These are phyloP conservation scores for Scheffersomyces illinoinensis DNA, from an alignment of 1,139 yeast species.

Conservation along the genomic window DNA sequence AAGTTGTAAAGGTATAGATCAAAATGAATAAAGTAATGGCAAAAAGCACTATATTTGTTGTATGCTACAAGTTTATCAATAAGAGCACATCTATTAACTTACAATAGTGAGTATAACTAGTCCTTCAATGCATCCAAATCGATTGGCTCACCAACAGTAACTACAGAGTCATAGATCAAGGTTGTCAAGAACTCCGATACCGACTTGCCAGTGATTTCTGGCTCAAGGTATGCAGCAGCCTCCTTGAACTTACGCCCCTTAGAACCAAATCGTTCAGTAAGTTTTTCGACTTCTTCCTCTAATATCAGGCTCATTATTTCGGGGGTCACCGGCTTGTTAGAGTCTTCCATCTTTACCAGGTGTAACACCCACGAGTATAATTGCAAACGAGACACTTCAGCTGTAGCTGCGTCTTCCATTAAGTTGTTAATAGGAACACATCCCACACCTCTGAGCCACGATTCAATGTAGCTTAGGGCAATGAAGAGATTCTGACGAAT, in stretches of 20 bases:
- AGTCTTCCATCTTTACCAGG: constrained; percentile 13
- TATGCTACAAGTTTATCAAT: background rate
- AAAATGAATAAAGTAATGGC: background rate
- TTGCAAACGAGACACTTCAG: constrained; percentile 20
- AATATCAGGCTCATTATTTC: constrained; percentile 10
- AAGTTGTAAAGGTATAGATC: constrained; percentile 16
- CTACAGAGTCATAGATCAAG: constrained; percentile 59
- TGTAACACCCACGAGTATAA: constrained; percentile 19
- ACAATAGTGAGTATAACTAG: background rate
- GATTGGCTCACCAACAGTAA: constrained; percentile 12
- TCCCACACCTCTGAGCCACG: constrained; percentile 19
- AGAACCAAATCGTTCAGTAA: constrained; percentile 3
- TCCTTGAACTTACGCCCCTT: constrained; percentile 13
- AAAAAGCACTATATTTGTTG: background rate
- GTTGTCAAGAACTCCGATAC: constrained; percentile 20
- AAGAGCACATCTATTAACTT: background rate
- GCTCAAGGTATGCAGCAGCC: constrained; percentile 17
- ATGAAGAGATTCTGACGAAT: constrained; percentile 17
- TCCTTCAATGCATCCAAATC: constrained; percentile 11
- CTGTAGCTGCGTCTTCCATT: constrained; percentile 23
- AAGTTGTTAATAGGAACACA: constrained; percentile 20
- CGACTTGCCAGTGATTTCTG: constrained; percentile 18
- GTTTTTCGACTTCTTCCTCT: constrained; percentile 12
- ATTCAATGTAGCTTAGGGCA: constrained; percentile 18
- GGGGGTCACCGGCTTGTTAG: constrained; percentile 11